A percentile compares a stretch with the other conserved stretches of the same genome.
Conservation (phyloP, 148 eudicot species). For the Rhododendron mucronatum region DNA sequence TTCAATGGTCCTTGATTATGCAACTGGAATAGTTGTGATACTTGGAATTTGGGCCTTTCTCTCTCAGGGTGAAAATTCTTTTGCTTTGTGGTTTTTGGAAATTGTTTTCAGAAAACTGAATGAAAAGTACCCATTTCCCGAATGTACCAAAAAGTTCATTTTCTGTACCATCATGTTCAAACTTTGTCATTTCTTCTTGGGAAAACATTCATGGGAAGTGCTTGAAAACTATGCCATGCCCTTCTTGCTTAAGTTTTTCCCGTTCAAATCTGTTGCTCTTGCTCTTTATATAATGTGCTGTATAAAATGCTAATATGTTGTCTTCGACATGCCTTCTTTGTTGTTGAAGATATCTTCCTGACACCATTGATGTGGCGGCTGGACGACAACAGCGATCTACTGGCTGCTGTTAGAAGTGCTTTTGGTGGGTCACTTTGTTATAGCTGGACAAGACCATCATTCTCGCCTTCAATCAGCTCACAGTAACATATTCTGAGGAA, state of each 20-base stretch:
- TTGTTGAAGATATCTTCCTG: slow-evolving; percentile 55
- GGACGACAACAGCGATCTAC: slow-evolving; percentile 51
- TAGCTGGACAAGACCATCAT: neutral
- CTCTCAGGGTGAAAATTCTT: neutral
- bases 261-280: neutral
- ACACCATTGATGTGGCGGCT: slow-evolving; percentile 58
- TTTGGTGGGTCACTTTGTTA: neutral
- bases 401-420: slow-evolving; percentile 50
- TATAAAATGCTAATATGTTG: neutral
- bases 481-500: neutral
- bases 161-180: neutral
- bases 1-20: neutral
- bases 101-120: slow-evolving; percentile 1
- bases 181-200: neutral
- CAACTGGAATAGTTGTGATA: neutral
- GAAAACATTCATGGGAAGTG: neutral
- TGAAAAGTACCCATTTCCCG: neutral
- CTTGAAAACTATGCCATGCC: neutral
- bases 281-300: neutral
- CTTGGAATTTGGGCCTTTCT: neutral
- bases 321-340: neutral
- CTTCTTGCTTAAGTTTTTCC: neutral
- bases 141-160: neutral
- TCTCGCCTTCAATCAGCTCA: neutral
- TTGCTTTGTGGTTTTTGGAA: neutral